These are phyloP conservation scores for Tilletia setariae DNA, from an alignment of 1,284 basidiomycete species.

Conservation along the genomic window DNA sequence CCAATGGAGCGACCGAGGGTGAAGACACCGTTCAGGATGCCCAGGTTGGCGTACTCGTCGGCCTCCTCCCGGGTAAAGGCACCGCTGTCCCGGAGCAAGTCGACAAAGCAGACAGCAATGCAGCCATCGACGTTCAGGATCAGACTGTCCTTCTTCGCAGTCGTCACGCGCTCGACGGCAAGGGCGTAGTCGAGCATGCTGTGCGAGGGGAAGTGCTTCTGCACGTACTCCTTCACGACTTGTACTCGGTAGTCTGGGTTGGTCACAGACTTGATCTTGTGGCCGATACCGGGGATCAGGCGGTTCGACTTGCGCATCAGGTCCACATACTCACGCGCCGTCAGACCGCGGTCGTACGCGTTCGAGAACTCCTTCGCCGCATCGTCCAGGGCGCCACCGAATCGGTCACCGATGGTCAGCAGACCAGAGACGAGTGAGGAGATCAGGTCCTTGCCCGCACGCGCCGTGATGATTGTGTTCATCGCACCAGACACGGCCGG, in stretches of 20 bases:
- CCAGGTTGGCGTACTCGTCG: slow-evolving; percentile 89
- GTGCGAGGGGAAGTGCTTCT: slow-evolving; percentile 85
- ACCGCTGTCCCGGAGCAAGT: slow-evolving; percentile 84
- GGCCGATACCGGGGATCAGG: slow-evolving; percentile 96
- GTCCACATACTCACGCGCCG: slow-evolving; percentile 96
- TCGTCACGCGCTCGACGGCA: slow-evolving; percentile 95
- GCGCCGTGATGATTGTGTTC: slow-evolving; percentile 98
- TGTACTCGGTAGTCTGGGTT: slow-evolving; percentile 69
- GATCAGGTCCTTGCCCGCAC: slow-evolving; percentile 97
- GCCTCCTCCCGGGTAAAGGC: slow-evolving; percentile 95
- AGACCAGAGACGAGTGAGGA: slow-evolving; percentile 94
- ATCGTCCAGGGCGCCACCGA: slow-evolving; percentile 98
- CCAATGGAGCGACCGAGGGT: slow-evolving; percentile 95
- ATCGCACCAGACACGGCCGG: slow-evolving; percentile 73
- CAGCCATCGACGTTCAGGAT: slow-evolving; percentile 75
- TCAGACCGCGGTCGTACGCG: slow-evolving; percentile 83
- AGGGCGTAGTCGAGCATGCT: slow-evolving; percentile 87
- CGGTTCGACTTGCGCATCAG: slow-evolving; percentile 92
- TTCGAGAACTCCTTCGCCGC: slow-evolving; percentile 82
- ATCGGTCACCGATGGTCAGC: slow-evolving; percentile 94
- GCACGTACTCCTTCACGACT: slow-evolving; percentile 95
- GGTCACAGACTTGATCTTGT: slow-evolving; percentile 89
- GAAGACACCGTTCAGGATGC: slow-evolving; percentile 91
- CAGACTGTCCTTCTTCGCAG: slow-evolving; percentile 90
- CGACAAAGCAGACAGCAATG: slow-evolving; percentile 96